Conservation (phyloP, 2,329 filamentous ascomycete genomes). For the Ceratocystis smalleyi region DNA sequence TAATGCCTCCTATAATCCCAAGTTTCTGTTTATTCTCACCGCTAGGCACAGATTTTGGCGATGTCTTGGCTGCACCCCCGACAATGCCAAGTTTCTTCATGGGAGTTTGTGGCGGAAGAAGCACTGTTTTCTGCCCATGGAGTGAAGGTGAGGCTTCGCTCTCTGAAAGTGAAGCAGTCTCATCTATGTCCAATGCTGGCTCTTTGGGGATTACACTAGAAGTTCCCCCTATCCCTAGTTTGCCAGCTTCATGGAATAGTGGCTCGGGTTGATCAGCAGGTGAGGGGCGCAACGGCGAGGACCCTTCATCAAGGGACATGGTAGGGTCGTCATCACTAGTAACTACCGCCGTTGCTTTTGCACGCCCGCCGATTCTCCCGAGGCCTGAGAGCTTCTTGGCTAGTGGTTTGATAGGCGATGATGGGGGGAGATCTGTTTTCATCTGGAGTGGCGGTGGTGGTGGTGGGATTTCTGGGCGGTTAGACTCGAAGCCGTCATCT, state of each 20-base stretch:
- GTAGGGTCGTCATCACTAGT: conserved; percentile 2
- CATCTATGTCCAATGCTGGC: conserved; percentile 1
- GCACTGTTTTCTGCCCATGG: background rate
- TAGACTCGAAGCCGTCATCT: conserved; percentile 12
- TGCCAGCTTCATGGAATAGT: background rate
- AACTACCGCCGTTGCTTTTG: background rate
- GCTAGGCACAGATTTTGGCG: background rate
- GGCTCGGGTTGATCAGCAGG: background rate
- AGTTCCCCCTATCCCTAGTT: background rate
- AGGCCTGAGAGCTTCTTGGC: background rate
- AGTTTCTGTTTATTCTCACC: background rate
- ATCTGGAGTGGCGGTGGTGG: background rate
- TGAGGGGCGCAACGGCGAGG: background rate
- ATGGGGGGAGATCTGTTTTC: background rate
- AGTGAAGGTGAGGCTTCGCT: background rate
- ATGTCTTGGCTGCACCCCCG: background rate
- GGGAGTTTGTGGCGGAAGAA: background rate
- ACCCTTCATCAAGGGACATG: conserved; percentile 9
- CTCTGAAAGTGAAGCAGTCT: conserved; percentile 4
- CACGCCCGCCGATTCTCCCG: conserved; percentile 6
- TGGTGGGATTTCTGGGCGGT: background rate
- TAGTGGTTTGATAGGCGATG: background rate
- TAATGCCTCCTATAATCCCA: background rate
- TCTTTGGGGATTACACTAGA: background rate
- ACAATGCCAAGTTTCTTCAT: background rate